Base-by-base conservation (phyloP, 768 basidiomycete genomes). In the Vararia minispora region DNA sequence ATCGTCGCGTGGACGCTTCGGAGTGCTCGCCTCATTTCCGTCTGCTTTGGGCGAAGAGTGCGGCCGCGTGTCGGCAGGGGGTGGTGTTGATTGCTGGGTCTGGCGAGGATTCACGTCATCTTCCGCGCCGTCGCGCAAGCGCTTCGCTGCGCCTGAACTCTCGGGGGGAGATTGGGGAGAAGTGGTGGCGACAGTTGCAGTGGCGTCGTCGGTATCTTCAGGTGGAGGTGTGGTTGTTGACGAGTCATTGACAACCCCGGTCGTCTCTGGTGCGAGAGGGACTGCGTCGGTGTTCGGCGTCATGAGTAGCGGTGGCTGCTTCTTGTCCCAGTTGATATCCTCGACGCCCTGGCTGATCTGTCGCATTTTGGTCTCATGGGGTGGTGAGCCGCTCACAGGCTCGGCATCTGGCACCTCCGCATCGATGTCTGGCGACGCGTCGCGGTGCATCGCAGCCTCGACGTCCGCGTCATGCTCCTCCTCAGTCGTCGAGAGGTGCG, bases 321-420 rank as follows among this genome's bases (percentile, higher is more conserved):
- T 58, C 41, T 71, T 75, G 54, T 69, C 66, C 82, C 80, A 82
- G 52, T 64, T 75, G 45, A 84, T 71, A 52, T 85, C 83, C 55
- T 83, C 81, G 23, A 85, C 81, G 20, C 79, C 78, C 51, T 76
- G 76, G 45, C 79, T 83, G 49, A 84, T 82, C 61, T 84, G 82
- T 36, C 79, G 71, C 41, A 72, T 70, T 63, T 81, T 85, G 60
- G 80, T 72, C 58, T 85, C 81, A 47, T 76, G 72, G 3, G 76
- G 79, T 3, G 85, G 82, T n/a, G 85, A 85, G 39, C 65, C 67
- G 37, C 66, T 65, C 33, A 46, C 17, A 9, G 29, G 35, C 23
- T 30, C 34, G 25, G 27, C 13, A 9, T 44, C 40, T 23, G 28
- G 30, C 7, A 35, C 34, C 36, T 46, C 49, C 17, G 34, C 47